A percentile compares a stretch with the other conserved stretches of the same genome.
Conservation (phyloP, 2,329 filamentous ascomycete genomes). For the Balansia obtecta region DNA sequence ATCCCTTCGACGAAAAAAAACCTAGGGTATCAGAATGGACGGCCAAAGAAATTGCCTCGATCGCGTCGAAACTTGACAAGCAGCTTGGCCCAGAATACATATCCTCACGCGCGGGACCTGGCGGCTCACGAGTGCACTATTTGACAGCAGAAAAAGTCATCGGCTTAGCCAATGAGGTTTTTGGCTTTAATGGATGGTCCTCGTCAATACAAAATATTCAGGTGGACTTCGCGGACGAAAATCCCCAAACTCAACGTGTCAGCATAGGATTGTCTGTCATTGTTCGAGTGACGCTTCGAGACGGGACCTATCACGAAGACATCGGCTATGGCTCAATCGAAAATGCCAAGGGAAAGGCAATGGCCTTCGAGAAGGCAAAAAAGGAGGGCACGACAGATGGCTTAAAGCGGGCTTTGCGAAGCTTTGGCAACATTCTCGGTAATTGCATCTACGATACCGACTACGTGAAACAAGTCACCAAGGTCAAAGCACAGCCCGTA, state of each 20-base stretch:
- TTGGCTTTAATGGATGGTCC: slow-evolving; percentile 97
- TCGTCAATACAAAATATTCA: slow-evolving; percentile 90
- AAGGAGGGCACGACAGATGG: slow-evolving; percentile 96
- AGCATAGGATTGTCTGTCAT: slow-evolving; percentile 82
- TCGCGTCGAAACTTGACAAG: slow-evolving; percentile 78
- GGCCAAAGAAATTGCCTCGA: slow-evolving; percentile 76
- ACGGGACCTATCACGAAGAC: slow-evolving; percentile 96
- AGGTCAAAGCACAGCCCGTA: slow-evolving; percentile 63
- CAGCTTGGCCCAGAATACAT: slow-evolving; percentile 95
- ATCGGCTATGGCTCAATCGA: slow-evolving; percentile 95
- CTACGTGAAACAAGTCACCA: slow-evolving; percentile 80
- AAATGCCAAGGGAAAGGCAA: slow-evolving; percentile 89
- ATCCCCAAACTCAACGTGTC: slow-evolving; percentile 63
- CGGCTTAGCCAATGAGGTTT: slow-evolving; percentile 85
- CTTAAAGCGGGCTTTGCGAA: slow-evolving; percentile 77
- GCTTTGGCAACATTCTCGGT: slow-evolving; percentile 92
- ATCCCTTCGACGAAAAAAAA: slow-evolving; percentile 69
- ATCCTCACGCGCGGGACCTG: slow-evolving; percentile 71
- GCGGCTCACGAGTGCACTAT: slow-evolving; percentile 82
- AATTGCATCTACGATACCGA: slow-evolving; percentile 98
- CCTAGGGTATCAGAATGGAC: slow-evolving; percentile 69
- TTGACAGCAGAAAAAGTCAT: slow-evolving; percentile 95
- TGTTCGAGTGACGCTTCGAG: slow-evolving; percentile 76
- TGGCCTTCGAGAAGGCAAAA: slow-evolving; percentile 96
- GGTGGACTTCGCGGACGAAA: slow-evolving; percentile 91